Percentiles rank a stretch among this genome's conserved stretches.
Evolutionary conservation across 2,329 filamentous ascomycete species (phyloP).

Genomic region (Periconia digitata): DNA sequence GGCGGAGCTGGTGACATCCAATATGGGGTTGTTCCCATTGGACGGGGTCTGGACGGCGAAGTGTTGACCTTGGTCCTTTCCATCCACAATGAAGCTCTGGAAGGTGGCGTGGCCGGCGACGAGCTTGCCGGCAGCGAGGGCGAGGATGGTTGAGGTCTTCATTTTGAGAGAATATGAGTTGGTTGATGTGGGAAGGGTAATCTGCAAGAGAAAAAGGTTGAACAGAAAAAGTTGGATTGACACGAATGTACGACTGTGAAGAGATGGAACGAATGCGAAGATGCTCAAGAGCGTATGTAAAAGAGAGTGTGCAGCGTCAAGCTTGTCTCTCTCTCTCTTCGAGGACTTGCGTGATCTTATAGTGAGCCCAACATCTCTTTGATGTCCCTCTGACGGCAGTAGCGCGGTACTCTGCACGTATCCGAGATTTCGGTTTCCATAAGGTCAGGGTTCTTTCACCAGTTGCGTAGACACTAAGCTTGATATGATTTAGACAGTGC

Average conservation of each 20-base stretch:
- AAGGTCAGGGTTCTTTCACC: slow-evolving; percentile 29
- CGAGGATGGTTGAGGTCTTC: slow-evolving; percentile 34
- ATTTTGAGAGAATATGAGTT: slow-evolving; percentile 25
- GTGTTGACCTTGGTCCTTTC: slow-evolving; percentile 36
- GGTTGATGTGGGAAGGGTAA: slow-evolving; percentile 15
- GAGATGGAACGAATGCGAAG: background rate
- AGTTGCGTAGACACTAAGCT: slow-evolving; percentile 24
- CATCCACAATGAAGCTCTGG: slow-evolving; percentile 46
- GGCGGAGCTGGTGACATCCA: slow-evolving; percentile 36
- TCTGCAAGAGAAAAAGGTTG: slow-evolving; percentile 19
- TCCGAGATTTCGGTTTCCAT: slow-evolving; percentile 13
- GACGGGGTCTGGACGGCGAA: slow-evolving; percentile 49
- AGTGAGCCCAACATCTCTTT: slow-evolving; percentile 7
- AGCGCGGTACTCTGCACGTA: slow-evolving; percentile 17
- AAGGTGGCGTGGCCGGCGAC: slow-evolving; percentile 41
- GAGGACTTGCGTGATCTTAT: slow-evolving; percentile 24
- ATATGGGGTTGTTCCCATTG: slow-evolving; percentile 41
- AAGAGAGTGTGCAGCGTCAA: slow-evolving; percentile 37
- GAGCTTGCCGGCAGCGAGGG: slow-evolving; percentile 37
- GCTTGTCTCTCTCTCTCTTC: slow-evolving; percentile 19
- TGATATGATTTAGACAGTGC: slow-evolving; percentile 13
- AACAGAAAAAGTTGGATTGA: background rate
- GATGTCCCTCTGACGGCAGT: slow-evolving; percentile 13
- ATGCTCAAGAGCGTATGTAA: slow-evolving; percentile 33
- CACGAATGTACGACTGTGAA: slow-evolving; percentile 1